Conservation (phyloP, 306 rosid genomes). For the Vigna reflexopilosa region DNA sequence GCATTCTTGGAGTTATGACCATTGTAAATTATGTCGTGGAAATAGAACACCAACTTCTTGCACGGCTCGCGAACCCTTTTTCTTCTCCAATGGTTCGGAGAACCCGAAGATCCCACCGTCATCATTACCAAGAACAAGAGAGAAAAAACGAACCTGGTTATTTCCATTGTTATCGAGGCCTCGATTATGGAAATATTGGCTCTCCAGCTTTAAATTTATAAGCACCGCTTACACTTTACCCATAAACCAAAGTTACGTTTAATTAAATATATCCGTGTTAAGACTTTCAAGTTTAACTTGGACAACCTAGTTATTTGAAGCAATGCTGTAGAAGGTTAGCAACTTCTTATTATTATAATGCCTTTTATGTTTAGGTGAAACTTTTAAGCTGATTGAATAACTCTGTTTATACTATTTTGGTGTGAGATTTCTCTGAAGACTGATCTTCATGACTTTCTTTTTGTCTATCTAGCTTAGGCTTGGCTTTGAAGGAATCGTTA, state of each 20-base stretch:
- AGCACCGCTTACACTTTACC: neutral
- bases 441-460: no score
- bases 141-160: constrained; percentile 22
- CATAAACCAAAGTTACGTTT: neutral
- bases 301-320: neutral
- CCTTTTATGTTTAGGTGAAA: neutral
- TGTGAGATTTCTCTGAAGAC: no score
- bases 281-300: constrained; percentile 1
- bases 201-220: constrained; percentile 30
- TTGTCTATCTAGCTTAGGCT: neutral
- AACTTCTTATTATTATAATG: neutral
- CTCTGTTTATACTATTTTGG: no score
- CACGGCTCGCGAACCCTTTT: constrained; percentile 57
- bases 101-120: constrained; percentile 29
- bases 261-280: neutral
- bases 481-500: constrained; percentile 40
- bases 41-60: constrained; percentile 45
- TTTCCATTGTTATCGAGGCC: neutral
- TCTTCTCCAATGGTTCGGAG: constrained; percentile 22
- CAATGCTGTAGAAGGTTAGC: neutral
- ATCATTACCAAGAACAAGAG: constrained; percentile 38
- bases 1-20: constrained; percentile 30
- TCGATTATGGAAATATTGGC: neutral
- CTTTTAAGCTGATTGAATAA: neutral
- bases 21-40: constrained; percentile 25